Percentiles rank a stretch among this genome's conserved stretches.
Evolutionary conservation across 2,329 filamentous ascomycete genomes (phyloP).

Genomic region (Colletotrichum navitas): DNA sequence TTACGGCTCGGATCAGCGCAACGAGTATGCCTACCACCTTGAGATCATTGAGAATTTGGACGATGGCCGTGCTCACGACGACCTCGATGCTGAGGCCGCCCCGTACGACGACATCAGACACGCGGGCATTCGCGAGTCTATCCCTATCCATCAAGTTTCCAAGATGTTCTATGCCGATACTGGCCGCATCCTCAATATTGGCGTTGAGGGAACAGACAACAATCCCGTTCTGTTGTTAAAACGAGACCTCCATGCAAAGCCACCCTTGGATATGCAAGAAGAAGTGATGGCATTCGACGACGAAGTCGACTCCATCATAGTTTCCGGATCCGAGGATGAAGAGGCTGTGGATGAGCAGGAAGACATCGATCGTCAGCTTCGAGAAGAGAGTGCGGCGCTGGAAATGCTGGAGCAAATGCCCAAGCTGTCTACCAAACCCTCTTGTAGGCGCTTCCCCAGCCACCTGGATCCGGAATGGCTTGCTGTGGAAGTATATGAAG

Average conservation of each 20-base stretch:
- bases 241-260: conserved; percentile 73
- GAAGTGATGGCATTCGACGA: conserved; percentile 45
- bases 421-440: not conserved
- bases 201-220: conserved; percentile 68
- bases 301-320: not conserved
- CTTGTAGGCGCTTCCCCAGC: conserved; percentile 71
- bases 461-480: conserved; percentile 92
- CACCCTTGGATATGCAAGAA: conserved; percentile 62
- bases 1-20: conserved; percentile 45
- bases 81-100: conserved; percentile 48
- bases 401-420: conserved; percentile 39
- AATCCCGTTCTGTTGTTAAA: conserved; percentile 82
- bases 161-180: conserved; percentile 96
- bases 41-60: conserved; percentile 85
- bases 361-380: conserved; percentile 62
- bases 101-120: conserved; percentile 57
- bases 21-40: conserved; percentile 81
- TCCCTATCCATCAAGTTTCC: conserved; percentile 73
- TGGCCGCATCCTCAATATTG: conserved; percentile 88
- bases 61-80: conserved; percentile 66
- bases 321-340: conserved; percentile 8
- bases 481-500: conserved; percentile 85
- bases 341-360: conserved; percentile 54
- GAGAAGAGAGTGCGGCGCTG: conserved; percentile 50
- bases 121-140: conserved; percentile 64